Evolutionary conservation across 805 yeast species (phyloP).

Genomic region (Jamesozyma piceae): DNA sequence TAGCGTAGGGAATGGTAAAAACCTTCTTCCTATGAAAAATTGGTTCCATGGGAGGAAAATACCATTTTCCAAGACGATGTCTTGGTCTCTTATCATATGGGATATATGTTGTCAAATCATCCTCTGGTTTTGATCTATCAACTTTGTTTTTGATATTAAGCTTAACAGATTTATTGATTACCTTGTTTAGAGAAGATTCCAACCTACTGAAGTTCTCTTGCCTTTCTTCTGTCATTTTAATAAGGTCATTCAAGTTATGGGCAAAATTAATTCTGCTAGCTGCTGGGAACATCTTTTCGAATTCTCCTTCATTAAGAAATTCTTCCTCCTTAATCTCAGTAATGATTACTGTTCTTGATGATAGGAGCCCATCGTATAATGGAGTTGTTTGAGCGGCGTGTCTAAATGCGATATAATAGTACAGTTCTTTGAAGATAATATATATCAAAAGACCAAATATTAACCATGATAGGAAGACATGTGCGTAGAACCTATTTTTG

Average conservation of each 20-base stretch:
- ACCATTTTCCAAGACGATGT: conserved; percentile 50
- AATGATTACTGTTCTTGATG: conserved; percentile 64
- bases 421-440: conserved; percentile 64
- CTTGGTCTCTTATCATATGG: conserved; percentile 73
- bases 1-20: conserved; percentile 67
- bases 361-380: conserved; percentile 54
- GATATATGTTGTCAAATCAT: conserved; percentile 46
- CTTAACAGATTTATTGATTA: conserved; percentile 50
- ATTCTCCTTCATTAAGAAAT: conserved; percentile 38
- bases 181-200: conserved; percentile 57
- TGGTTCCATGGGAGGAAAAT: conserved; percentile 13
- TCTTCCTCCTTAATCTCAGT: conserved; percentile 50
- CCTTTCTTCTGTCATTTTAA: conserved; percentile 52
- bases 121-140: conserved; percentile 24
- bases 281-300: conserved; percentile 55
- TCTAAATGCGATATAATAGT: conserved; percentile 60
- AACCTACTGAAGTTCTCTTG: conserved; percentile 49
- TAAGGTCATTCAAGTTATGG: conserved; percentile 51
- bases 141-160: conserved; percentile 51
- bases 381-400: conserved; percentile 70
- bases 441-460: conserved; percentile 58
- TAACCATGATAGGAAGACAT: conserved; percentile 66
- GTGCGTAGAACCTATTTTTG: conserved; percentile 62
- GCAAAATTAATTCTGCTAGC: conserved; percentile 53
- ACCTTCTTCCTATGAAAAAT: conserved; percentile 68